Evolutionary conservation across 768 basidiomycete genomes (phyloP).

Genomic region (Hygrophorus russula): DNA sequence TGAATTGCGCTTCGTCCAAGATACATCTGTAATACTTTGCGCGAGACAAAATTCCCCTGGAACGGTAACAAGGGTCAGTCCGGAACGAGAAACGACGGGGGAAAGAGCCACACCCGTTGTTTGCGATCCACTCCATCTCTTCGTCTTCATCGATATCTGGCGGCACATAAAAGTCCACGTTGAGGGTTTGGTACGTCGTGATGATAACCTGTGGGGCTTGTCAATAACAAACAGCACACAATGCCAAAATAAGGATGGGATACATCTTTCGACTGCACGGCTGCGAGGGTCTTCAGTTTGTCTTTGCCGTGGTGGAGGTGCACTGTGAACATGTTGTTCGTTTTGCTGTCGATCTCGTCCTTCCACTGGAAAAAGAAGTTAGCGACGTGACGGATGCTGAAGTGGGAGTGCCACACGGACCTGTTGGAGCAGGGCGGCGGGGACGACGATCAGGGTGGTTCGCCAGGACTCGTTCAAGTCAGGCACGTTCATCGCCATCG

Average conservation of each 20-base stretch:
- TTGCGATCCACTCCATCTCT: conserved; percentile 34
- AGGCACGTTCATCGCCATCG: conserved; percentile 60
- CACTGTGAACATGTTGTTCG: conserved; percentile 47
- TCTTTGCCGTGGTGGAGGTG: conserved; percentile 66
- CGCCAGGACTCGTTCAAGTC: conserved; percentile 28
- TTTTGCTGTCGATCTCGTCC: conserved; percentile 60
- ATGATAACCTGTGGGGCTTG: conserved; percentile 42
- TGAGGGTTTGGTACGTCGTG: conserved; percentile 71
- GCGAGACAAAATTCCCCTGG: conserved; percentile 49
- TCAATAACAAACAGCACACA: conserved; percentile 1
- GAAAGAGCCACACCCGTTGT: conserved; percentile 33
- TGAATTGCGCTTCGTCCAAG: conserved; percentile 73
- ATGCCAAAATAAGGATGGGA: conserved; percentile 6
- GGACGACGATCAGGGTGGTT: conserved; percentile 66
- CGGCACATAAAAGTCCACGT: conserved; percentile 44
- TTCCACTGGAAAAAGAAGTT: conserved; percentile 39
- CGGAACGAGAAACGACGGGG: not conserved
- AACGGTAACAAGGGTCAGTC: not conserved
- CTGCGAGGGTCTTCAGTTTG: conserved; percentile 37
- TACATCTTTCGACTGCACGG: conserved; percentile 37
- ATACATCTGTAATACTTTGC: conserved; percentile 59
- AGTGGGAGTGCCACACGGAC: conserved; percentile 17
- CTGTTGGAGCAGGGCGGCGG: conserved; percentile 64
- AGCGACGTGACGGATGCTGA: not conserved
- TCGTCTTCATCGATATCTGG: conserved; percentile 33